Conservation (phyloP, 2,329 filamentous ascomycete genomes). For the Diaporthe velutina region DNA sequence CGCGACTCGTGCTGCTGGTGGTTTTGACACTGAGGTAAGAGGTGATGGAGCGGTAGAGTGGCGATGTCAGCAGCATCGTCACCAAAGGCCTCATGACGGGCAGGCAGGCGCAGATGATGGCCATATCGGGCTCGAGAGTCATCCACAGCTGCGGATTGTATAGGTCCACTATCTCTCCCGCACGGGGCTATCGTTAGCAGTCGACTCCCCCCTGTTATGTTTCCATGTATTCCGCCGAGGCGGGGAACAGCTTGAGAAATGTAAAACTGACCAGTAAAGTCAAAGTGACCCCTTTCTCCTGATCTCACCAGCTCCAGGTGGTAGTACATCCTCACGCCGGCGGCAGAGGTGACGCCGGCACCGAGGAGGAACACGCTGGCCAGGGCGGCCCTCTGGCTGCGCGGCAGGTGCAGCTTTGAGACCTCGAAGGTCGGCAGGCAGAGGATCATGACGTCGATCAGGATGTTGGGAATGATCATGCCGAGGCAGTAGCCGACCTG, state of each 20-base stretch:
- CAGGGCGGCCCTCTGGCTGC: constrained; percentile 6
- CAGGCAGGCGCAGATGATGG: constrained; percentile 23
- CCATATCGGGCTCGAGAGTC: constrained; percentile 23
- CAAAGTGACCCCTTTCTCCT: not conserved
- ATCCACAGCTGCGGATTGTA: not conserved
- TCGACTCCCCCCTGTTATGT: not conserved
- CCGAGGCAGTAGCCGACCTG: not conserved
- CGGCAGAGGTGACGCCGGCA: not conserved
- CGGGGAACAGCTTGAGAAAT: not conserved
- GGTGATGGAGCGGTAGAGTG: constrained; percentile 5
- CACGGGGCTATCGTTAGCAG: not conserved
- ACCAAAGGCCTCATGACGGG: constrained; percentile 12
- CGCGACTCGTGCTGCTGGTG: too few relatives aligned
- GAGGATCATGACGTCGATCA: constrained; percentile 28
- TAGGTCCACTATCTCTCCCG: not conserved
- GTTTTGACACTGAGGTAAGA: not conserved
- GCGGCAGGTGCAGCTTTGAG: constrained; percentile 13
- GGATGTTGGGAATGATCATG: constrained; percentile 20
- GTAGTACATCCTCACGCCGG: constrained; percentile 23
- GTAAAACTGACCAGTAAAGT: not conserved
- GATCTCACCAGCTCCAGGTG: constrained; percentile 8
- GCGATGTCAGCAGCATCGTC: not conserved
- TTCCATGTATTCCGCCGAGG: not conserved
- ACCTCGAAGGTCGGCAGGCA: constrained; percentile 27
- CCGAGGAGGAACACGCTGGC: constrained; percentile 27